Base-by-base conservation (phyloP, 257 asterid genomes). In the Verbascum thapsus region DNA sequence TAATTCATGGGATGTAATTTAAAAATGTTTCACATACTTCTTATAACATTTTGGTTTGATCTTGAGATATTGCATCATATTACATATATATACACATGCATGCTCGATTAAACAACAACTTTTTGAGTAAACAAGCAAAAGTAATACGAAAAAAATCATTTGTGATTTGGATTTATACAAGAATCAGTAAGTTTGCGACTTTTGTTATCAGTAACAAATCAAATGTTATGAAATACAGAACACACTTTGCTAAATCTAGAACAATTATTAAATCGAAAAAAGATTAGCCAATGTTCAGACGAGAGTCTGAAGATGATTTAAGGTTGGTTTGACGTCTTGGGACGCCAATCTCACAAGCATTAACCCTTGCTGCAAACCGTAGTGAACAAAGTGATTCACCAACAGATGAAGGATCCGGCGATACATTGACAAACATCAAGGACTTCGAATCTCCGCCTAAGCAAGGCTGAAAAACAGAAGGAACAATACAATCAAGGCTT, bases 351-450 rank as follows among this genome's bases (percentile, higher is more conserved):
- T 94, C 99, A 58, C 99, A 94, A 3, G 96, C 84, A 51, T 94
- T 94, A 11, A 94, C 98, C 41, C 95, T 77, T 40, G 98, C 95
- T 6, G 99, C 99, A 57, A 94, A 90, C 12, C 98, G 81, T 4
- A 94, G 95, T 16, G 99, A 94, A 70, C 99, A 88, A 53, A 94
- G 95, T 10, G 98, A 84, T 77, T 94, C 99, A 35, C 96, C 94
- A 1, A 73, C 72, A 0, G 99, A 94, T 22, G 95, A 60, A 7
- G 94, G 85, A 22, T 90, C 99, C 0, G 98, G 99, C 1, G 99
- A 81, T 32, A 94, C 70, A 54, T 94, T 94, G 41, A 90, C 99
- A 54, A 94, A 87, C 96, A 94, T 94, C 77, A 94, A 47, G 0
- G 95, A 88, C 83, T 94, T 22, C 17, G 23, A 22, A 10, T 50